Evolutionary conservation across 1,139 yeast genomes (phyloP), one percentile per base, ranked within the genome.

Genomic region (Geotrichum aggregatum): DNA sequence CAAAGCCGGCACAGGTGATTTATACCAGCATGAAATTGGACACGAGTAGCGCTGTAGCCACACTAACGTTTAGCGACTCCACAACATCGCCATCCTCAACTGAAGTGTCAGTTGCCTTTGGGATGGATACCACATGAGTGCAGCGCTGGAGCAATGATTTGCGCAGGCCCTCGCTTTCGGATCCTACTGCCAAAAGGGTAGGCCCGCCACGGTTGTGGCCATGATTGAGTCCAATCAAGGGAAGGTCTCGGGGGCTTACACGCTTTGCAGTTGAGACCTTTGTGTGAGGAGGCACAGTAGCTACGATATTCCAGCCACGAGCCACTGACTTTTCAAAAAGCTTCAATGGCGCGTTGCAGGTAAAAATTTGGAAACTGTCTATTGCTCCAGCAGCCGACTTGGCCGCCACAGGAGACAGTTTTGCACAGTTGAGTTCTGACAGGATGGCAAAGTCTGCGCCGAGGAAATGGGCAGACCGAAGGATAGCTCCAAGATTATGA

Each of bases 31-130:
- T 34, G 33, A 77, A 72, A 61, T 73, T 75, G 40, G 76, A 72
- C 28, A 87, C 68, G 50, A 87, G 64, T 34, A 88, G 64, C 1
- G 91, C 94, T 1, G 91, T 78, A 0, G 97, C 96, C 3, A 89
- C 96, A 63, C 95, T 86, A 36, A 87, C 97, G 65, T 89, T 89
- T 60, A 89, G 72, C 21, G 95, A 86, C 63, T 88, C 96, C 35
- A 89, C 83, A 14, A 79, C 69, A 1, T 62, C 62, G 52, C 73
- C 75, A 1, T 58, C 62, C 7, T 22, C 18, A 5, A 67, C 72
- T 1, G 48, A 42, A 19, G 16, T 16, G 21, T 50, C 50, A 28
- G 33, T 28, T 7, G 44, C 55, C 43, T 52, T 54, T 18, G 52
- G 43, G 63, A 87, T 73, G 22, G 79, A 77, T 8, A 82, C 91